Conservation (phyloP, 1,284 basidiomycete genomes). For the Violaceomyces palustris region DNA sequence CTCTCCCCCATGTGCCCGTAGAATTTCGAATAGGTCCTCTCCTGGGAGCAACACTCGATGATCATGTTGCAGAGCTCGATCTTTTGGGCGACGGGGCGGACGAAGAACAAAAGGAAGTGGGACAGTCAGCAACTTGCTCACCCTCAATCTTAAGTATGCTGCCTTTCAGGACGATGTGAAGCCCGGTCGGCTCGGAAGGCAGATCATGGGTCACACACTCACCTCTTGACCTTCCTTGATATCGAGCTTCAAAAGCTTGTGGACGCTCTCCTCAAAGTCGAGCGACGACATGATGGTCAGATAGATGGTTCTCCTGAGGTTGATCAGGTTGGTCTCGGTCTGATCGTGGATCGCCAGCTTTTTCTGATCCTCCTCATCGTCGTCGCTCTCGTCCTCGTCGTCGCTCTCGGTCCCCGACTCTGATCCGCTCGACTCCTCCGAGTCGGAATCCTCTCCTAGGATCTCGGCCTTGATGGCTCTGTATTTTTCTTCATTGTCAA, state of each 20-base stretch:
- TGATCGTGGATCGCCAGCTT: constrained; percentile 77
- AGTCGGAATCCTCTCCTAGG: constrained; percentile 60
- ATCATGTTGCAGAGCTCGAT: constrained; percentile 97
- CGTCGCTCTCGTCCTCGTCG: constrained; percentile 63
- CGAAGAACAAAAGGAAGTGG: too few relatives aligned
- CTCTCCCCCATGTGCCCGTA: constrained; percentile 94
- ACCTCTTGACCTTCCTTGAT: constrained; percentile 89
- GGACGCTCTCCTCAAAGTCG: constrained; percentile 92
- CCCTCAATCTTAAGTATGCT: too few relatives aligned
- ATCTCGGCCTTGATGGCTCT: constrained; percentile 87
- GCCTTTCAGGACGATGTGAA: too few relatives aligned
- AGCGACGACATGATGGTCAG: constrained; percentile 79
- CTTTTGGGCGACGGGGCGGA: constrained; percentile 56
- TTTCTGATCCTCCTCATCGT: constrained; percentile 55
- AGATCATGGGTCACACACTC: constrained; percentile 39
- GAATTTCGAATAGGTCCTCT: constrained; percentile 91
- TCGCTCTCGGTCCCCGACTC: constrained; percentile 62
- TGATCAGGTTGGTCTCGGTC: constrained; percentile 92
- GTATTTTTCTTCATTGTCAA: constrained; percentile 91
- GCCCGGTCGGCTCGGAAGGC: too few relatives aligned
- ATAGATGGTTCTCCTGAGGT: constrained; percentile 88
- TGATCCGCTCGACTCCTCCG: constrained; percentile 11
- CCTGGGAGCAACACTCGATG: constrained; percentile 98
- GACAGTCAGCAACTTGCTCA: too few relatives aligned
- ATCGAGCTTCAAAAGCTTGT: constrained; percentile 91